Base-by-base conservation (phyloP, 805 yeast species). In the Wickerhamomyces silvicola region DNA sequence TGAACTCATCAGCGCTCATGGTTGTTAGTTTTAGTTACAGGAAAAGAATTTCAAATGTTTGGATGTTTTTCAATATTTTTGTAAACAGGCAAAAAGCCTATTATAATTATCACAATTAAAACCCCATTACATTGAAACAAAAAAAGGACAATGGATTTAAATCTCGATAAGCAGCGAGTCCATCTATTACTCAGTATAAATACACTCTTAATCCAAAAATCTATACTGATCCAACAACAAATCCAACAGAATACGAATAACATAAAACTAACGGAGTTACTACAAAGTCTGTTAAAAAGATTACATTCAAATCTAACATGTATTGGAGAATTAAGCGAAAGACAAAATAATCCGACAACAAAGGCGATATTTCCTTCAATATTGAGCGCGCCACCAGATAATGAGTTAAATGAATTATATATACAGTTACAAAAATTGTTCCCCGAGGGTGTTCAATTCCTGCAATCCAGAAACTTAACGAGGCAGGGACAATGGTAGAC, bases 1-100 rank as follows among this genome's bases (percentile, higher is more conserved):
- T 88, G 23, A 62, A 59, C 37, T 60, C 62, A 6, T 70, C 47
- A 1, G 87, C 80, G n/a, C n/a, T n/a, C n/a, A n/a, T n/a, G n/a
- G n/a, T n/a, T n/a, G n/a, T n/a, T n/a, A n/a, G n/a, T n/a, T n/a
- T n/a, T n/a, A n/a, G n/a, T n/a, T n/a, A n/a, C n/a, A n/a, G n/a
- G n/a, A n/a, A n/a, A n/a, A n/a, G n/a, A n/a, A n/a, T n/a, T n/a
- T n/a, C n/a, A n/a, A n/a, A n/a, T 33, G 36, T 33, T 15, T 19
- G 36, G 36, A 28, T 34, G 33, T 30, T 30, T 28, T 22, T 17
- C 20, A 18, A 14, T 11, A 10, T 7, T 7, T 20, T 7, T 22
- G 22, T 8, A 10, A 8, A 19, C 10, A 7, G 10, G 10, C 7
- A 8, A 8, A 19, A 19, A 19, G 22, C 10, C 22, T 8, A 19